Evolutionary conservation across 768 basidiomycete genomes (phyloP), one percentile per base, ranked within the genome.

Genomic region (Kwoniella heveanensis): DNA sequence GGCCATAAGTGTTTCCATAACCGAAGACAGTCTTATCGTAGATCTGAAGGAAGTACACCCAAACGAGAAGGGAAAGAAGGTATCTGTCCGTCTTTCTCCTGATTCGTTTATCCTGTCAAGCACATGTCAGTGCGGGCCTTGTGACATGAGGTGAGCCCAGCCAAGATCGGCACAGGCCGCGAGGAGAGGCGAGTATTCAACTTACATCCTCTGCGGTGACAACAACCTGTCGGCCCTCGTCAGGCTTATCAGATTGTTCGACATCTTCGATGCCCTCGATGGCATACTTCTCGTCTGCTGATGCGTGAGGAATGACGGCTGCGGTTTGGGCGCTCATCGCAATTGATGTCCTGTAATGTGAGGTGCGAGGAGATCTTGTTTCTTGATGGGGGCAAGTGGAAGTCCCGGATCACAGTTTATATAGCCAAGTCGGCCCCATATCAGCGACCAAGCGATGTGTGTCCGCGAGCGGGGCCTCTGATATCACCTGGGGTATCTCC

Each of bases 11-110:
- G 30, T 50, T 68, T 13, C 53, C 50, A 39, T 66, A 70, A 36
- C 71, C 71, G 27, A 77, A 36, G 10, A 39, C 50, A 8, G 17
- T 57, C 62, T 79, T 74, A 67, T 77, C 79, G 59, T 71, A 64
- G 57, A 78, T 77, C 65, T 80, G 79, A 7, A 81, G 60, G 32
- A 78, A 77, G 64, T 80, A 80, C 6, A 79, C 70, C 76, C 75
- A 77, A 44, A 66, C 59, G 22, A 78, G 61, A 46, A 74, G 32
- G 30, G 66, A 26, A 12, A 78, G 74, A 54, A 78, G 68, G 51
- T 60, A 37, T 32, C 52, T 56, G 53, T 79, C 78, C 2, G 71
- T 79, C 64, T 71, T 70, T 27, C 72, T 57, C 13, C 62, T 62
- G 48, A 77, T 65, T 30, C 69, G 62, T 1, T 39, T n/a, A 37